Evolutionary conservation across 2,329 filamentous ascomycete genomes (phyloP).

Genomic region (Alternaria conjuncta): DNA sequence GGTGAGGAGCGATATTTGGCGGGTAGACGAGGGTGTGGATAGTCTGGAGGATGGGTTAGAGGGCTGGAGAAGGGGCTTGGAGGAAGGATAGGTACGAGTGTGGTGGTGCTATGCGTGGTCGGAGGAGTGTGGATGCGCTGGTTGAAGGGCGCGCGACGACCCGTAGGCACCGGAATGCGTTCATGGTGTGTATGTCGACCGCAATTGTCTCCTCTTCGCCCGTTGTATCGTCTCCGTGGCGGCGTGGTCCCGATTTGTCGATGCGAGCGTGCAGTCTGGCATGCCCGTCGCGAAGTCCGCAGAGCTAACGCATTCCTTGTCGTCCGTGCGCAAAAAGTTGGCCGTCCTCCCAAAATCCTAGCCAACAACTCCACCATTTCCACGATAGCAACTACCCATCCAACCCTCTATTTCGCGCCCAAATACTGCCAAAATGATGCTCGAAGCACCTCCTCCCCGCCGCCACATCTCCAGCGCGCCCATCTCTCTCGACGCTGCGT

Average conservation of each 20-base stretch:
- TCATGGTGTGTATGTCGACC: slow-evolving; percentile 30
- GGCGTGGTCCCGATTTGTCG: neutral
- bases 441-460: slow-evolving; percentile 47
- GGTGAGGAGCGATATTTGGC: slow-evolving; percentile 37
- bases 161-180: slow-evolving; percentile 41
- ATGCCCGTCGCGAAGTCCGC: slow-evolving; percentile 21
- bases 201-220: slow-evolving; percentile 1
- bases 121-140: slow-evolving; percentile 25
- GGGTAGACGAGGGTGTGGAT: slow-evolving; percentile 16
- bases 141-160: slow-evolving; percentile 29
- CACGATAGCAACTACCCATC: neutral
- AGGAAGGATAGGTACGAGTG: slow-evolving; percentile 25
- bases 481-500: slow-evolving; percentile 45
- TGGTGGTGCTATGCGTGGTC: slow-evolving; percentile 20
- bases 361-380: neutral
- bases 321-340: slow-evolving; percentile 44
- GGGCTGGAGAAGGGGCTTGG: neutral
- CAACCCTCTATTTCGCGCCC: neutral
- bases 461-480: slow-evolving; percentile 39
- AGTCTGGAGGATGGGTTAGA: slow-evolving; percentile 6
- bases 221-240: neutral
- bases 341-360: neutral
- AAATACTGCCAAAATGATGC: slow-evolving; percentile 31
- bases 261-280: neutral
- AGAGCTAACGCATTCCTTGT: slow-evolving; percentile 20